Evolutionary conservation across 2,329 filamentous ascomycete genomes (phyloP).

Genomic region (Septoria linicola): DNA sequence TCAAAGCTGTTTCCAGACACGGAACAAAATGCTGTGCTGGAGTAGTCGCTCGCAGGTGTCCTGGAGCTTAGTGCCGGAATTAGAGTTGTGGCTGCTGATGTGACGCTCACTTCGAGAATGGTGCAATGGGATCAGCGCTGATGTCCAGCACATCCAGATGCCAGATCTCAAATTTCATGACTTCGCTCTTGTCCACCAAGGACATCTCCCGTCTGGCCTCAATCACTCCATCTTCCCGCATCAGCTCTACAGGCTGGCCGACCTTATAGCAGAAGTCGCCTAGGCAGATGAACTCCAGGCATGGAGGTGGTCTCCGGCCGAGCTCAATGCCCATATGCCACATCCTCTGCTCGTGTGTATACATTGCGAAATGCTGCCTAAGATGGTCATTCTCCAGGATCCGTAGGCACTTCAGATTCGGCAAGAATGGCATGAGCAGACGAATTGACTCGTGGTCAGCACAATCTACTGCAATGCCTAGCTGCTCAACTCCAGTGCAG

Average conservation of each 20-base stretch:
- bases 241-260: constrained; percentile 27
- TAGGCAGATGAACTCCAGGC: constrained; percentile 43
- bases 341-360: constrained; percentile 32
- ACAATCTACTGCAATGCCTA: constrained; percentile 58
- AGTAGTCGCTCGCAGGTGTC: constrained; percentile 9
- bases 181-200: constrained; percentile 37
- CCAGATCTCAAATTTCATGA: constrained; percentile 48
- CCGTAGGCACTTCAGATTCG: constrained; percentile 44
- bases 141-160: constrained; percentile 42
- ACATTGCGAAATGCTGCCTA: constrained; percentile 17
- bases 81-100: too few relatives aligned
- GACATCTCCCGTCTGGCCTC: constrained; percentile 35
- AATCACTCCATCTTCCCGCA: constrained; percentile 28
- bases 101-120: constrained; percentile 19
- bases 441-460: constrained; percentile 49
- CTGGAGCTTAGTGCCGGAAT: background rate
- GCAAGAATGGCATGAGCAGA: constrained; percentile 39
- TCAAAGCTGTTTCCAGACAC: constrained; percentile 31
- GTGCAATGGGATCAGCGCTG: constrained; percentile 25
- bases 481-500: constrained; percentile 59
- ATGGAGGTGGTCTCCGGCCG: constrained; percentile 12
- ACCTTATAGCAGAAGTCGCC: constrained; percentile 43
- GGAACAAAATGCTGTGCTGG: constrained; percentile 20
- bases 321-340: constrained; percentile 34
- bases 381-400: constrained; percentile 38